Evolutionary conservation across 2,329 filamentous ascomycete genomes (phyloP).

Genomic region (Pseudogymnoascus sp.): DNA sequence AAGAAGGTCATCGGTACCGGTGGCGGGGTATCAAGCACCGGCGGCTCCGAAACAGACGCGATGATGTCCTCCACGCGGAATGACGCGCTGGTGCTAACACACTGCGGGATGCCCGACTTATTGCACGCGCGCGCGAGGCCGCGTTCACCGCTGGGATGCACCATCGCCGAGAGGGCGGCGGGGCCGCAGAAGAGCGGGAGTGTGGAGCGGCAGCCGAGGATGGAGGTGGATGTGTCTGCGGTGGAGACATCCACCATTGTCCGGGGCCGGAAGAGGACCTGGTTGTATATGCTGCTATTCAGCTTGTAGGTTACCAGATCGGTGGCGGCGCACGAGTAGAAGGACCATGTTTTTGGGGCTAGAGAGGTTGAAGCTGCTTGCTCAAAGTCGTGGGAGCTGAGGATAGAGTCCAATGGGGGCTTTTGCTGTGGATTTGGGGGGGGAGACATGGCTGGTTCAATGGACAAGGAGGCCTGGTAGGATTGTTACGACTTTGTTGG

Average conservation of each 20-base stretch:
- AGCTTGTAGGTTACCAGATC: slow-evolving; percentile 58
- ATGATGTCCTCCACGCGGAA: slow-evolving; percentile 49
- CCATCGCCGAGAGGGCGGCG: slow-evolving; percentile 56
- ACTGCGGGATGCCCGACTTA: slow-evolving; percentile 47
- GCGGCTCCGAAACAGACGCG: slow-evolving; percentile 21
- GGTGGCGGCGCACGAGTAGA: slow-evolving; percentile 59
- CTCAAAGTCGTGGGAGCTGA: slow-evolving; percentile 56
- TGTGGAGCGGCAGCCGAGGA: slow-evolving; percentile 46
- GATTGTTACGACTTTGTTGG: background rate
- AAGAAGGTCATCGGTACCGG: slow-evolving; percentile 36
- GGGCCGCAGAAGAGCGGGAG: slow-evolving; percentile 58
- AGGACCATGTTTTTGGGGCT: slow-evolving; percentile 60
- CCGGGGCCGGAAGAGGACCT: slow-evolving; percentile 53
- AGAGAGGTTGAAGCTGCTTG: slow-evolving; percentile 47
- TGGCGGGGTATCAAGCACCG: slow-evolving; percentile 15
- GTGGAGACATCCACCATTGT: slow-evolving; percentile 49
- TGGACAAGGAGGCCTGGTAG: background rate
- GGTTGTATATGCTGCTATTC: slow-evolving; percentile 48
- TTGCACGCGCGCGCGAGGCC: slow-evolving; percentile 48
- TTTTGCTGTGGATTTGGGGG: slow-evolving; percentile 15
- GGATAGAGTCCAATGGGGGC: slow-evolving; percentile 43
- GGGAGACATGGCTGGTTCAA: background rate
- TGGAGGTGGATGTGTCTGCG: slow-evolving; percentile 43
- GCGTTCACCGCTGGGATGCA: slow-evolving; percentile 58
- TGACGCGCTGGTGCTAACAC: slow-evolving; percentile 54